These are phyloP conservation scores for Aspergillus caelatus DNA, from an alignment of 2,329 filamentous ascomycete genomes.

Conservation along the genomic window DNA sequence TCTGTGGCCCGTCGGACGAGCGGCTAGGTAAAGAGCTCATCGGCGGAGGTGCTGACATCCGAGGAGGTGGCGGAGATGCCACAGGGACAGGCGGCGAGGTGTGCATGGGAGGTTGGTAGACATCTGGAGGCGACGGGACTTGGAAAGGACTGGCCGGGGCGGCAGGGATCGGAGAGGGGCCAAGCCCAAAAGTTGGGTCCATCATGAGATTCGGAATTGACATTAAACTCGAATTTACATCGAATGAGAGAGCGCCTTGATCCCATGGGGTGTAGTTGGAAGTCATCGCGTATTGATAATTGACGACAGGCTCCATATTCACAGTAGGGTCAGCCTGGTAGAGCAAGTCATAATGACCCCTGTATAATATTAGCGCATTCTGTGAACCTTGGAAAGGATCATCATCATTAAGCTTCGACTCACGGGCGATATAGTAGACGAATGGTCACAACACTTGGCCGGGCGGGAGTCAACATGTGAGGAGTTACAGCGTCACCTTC, in stretches of 20 bases:
- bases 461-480: conserved; percentile 41
- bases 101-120: conserved; percentile 37
- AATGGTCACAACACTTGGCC: conserved; percentile 62
- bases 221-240: conserved; percentile 45
- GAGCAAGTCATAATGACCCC: conserved; percentile 90
- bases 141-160: conserved; percentile 33
- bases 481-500: conserved; percentile 71
- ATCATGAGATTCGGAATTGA: conserved; percentile 44
- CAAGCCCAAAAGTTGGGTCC: conserved; percentile 35
- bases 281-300: conserved; percentile 45
- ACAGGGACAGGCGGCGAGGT: conserved; percentile 30
- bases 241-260: conserved; percentile 40
- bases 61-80: conserved; percentile 29
- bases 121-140: conserved; percentile 36
- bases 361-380: conserved; percentile 35
- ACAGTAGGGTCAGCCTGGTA: conserved; percentile 65
- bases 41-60: conserved; percentile 30
- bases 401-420: conserved; percentile 32
- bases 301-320: conserved; percentile 43
- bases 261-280: conserved; percentile 43
- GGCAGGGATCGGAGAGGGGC: conserved; percentile 34
- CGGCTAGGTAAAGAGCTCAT: conserved; percentile 38
- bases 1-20: conserved; percentile 42
- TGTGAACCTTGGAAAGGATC: neutral
- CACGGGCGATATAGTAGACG: conserved; percentile 68